Conservation (phyloP, 768 basidiomycete species). For the Solioccasus polychromus region DNA sequence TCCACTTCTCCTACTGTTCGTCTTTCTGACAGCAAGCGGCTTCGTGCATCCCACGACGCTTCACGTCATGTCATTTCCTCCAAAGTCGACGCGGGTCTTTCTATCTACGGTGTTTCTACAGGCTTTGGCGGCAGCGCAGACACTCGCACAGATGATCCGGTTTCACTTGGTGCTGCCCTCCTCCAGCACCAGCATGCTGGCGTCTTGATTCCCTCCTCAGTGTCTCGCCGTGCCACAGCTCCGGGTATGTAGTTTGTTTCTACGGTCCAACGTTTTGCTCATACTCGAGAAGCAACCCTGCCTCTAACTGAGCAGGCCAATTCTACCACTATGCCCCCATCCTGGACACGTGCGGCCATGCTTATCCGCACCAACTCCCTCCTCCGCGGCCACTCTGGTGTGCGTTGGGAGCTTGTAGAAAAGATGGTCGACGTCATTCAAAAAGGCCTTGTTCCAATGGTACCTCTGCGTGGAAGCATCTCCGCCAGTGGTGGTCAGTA, state of each 20-base stretch:
- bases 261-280: not conserved
- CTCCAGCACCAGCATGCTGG: slow-evolving; percentile 82
- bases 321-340: slow-evolving; percentile 74
- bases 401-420: slow-evolving; percentile 76
- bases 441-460: slow-evolving; percentile 72
- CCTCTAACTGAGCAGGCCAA: slow-evolving; percentile 70
- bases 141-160: slow-evolving; percentile 72
- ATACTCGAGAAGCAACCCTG: slow-evolving; percentile 33
- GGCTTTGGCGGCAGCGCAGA: slow-evolving; percentile 91
- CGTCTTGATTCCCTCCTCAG: slow-evolving; percentile 57
- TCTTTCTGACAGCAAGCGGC: slow-evolving; percentile 18
- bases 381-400: slow-evolving; percentile 83
- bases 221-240: not conserved
- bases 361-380: slow-evolving; percentile 87
- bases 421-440: slow-evolving; percentile 72
- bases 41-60: slow-evolving; percentile 53
- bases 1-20: slow-evolving; percentile 33
- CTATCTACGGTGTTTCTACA: slow-evolving; percentile 80
- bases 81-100: slow-evolving; percentile 65
- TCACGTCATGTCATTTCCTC: slow-evolving; percentile 61
- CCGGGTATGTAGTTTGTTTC: slow-evolving; percentile 4
- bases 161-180: slow-evolving; percentile 74
- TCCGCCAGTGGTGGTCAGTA: slow-evolving; percentile 74
- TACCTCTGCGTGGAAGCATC: slow-evolving; percentile 81
- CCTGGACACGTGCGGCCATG: slow-evolving; percentile 88